Base-by-base conservation (phyloP, 2,329 filamentous ascomycete species). In the Venturia aucupariae region DNA sequence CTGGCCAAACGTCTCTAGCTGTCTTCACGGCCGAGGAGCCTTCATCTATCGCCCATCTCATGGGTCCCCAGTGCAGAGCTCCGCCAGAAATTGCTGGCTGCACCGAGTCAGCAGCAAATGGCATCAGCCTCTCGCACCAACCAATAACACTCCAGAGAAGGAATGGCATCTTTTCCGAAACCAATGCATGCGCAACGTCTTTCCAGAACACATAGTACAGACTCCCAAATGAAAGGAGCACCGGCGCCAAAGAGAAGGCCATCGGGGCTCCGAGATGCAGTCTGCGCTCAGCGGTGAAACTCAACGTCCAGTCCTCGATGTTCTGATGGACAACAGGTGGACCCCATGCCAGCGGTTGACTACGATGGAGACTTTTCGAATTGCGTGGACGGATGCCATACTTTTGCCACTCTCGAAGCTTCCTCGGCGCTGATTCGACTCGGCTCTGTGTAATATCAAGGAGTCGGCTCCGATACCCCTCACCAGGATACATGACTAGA, bases 101-200 rank as follows among this genome's bases (percentile, higher is more conserved):
- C 48, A 3, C 24, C 24, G 48, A 54, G 48, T 54, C 24, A 32
- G 24, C 17, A 54, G 27, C 48, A 54, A 54, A 54, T 54, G 27
- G 48, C 48, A 54, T 54, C 48, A 17, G 27, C 24, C n/a, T 4
- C 48, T 30, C 48, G 24, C 48, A 54, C 24, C 48, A 32, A 13
- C 48, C 48, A 17, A 54, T 3, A 30, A 6, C 17, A 19, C n/a
- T 24, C 30, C 51, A 55, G n/a, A 35, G 51, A 55, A n/a, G 27
- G 19, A 35, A 19, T 55, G 10, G 48, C 35, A 55, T 55, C 30
- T 55, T 7, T 32, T 55, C 51, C 51, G 51, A 57, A 57, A 57
- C 51, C 10, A 11, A 32, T 57, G 27, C 51, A 57, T 57, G 51
- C 51, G 30, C 51, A 51, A 51, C 46, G 46, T 51, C 51, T 57